Evolutionary conservation across 352 stramenopile genomes (phyloP).

Genomic region (Plasmopara viticola): DNA sequence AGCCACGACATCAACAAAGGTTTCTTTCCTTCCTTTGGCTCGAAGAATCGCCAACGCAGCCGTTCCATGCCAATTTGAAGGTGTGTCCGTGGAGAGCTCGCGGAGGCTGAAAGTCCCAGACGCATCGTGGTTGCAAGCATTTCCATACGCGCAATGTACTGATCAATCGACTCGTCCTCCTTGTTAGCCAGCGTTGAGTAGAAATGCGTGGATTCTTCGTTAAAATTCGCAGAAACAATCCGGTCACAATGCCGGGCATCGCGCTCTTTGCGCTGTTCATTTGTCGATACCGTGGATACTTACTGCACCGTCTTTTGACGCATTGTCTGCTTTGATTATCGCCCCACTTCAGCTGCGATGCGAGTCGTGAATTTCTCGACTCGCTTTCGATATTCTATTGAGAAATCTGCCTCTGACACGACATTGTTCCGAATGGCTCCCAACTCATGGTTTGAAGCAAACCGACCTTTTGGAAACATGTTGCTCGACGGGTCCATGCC

Average conservation of each 20-base stretch:
- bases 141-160: conserved; percentile 19
- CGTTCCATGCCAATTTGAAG: too few relatives aligned
- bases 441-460: conserved; percentile 9
- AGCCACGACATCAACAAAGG: conserved; percentile 2
- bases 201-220: not conserved
- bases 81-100: not conserved
- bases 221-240: not conserved
- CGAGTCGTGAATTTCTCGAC: too few relatives aligned
- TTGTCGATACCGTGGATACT: conserved; percentile 1
- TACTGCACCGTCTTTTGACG: not conserved
- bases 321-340: not conserved
- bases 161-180: conserved; percentile 11
- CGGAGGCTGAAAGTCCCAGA: not conserved
- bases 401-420: not conserved
- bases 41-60: too few relatives aligned
- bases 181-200: not conserved
- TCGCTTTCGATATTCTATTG: not conserved
- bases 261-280: conserved; percentile 6
- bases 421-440: conserved; percentile 2
- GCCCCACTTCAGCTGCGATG: too few relatives aligned
- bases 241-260: not conserved
- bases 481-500: too few relatives aligned
- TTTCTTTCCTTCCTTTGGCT: too few relatives aligned
- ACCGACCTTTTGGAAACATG: conserved; percentile 13
- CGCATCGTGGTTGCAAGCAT: conserved; percentile 2